A percentile compares a stretch with the other conserved stretches of the same genome.
These are phyloP conservation scores for Epichloe scottii DNA, from an alignment of 2,329 filamentous ascomycete species.

Conservation along the genomic window DNA sequence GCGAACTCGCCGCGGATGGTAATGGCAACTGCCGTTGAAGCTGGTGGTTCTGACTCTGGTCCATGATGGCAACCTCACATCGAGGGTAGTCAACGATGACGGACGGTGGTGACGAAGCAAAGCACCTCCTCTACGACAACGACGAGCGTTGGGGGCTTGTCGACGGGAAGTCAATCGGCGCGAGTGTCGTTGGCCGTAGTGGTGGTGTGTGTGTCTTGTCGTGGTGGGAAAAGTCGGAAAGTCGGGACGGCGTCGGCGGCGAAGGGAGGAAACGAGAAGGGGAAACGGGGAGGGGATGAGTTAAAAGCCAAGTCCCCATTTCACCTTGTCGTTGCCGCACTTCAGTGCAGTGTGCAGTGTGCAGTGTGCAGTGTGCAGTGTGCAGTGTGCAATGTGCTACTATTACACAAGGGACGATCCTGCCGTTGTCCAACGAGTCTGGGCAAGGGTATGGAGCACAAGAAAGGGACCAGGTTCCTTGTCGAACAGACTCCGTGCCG, in stretches of 20 bases:
- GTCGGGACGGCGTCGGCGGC: constrained; percentile 3
- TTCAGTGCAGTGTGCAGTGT: no score
- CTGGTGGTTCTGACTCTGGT: constrained; percentile 18
- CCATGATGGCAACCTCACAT: constrained; percentile 20
- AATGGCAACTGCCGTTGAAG: constrained; percentile 15
- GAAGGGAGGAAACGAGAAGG: constrained; percentile 7
- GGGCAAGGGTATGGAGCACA: constrained; percentile 4
- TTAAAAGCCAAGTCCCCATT: constrained; percentile 5
- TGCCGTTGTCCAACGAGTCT: constrained; percentile 4
- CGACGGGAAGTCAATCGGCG: constrained; percentile 2
- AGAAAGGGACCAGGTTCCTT: constrained; percentile 4
- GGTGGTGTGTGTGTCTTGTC: constrained; percentile 2
- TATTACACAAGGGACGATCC: constrained; percentile 6
- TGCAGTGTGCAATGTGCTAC: no score
- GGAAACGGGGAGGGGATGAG: constrained; percentile 8
- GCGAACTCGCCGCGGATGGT: constrained; percentile 8
- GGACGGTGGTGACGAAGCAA: constrained; percentile 7
- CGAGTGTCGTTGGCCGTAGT: constrained; percentile 5
- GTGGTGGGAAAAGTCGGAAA: constrained; percentile 2
- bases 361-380: neutral
- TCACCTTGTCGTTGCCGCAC: neutral
- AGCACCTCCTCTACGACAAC: constrained; percentile 3
- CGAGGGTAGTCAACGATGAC: constrained; percentile 10
- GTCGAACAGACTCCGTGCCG: constrained; percentile 4
- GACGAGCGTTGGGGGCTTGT: constrained; percentile 6